Evolutionary conservation across 2,329 filamentous ascomycete species (phyloP).

Genomic region (Aspergillus udagawae): DNA sequence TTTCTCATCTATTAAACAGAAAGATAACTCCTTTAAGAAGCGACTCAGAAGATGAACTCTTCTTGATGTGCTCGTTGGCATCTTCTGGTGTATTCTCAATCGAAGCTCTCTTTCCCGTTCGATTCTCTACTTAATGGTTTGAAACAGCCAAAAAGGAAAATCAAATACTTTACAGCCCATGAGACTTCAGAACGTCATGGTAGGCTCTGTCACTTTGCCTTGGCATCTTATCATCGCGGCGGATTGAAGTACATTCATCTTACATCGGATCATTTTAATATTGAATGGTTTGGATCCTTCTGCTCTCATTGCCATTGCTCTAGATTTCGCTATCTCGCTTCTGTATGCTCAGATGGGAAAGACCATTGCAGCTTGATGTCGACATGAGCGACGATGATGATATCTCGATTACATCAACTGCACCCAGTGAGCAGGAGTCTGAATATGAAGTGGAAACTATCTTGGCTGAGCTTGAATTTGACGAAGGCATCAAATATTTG

Average conservation of each 20-base stretch:
- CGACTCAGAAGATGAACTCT: background rate
- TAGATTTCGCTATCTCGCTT: background rate
- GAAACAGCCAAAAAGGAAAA: background rate
- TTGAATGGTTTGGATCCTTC: background rate
- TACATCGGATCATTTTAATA: background rate
- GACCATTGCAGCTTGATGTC: conserved; percentile 11
- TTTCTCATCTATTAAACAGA: background rate
- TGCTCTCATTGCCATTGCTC: background rate
- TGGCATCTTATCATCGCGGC: background rate
- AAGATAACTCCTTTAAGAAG: background rate
- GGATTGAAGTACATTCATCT: background rate
- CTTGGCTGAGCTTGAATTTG: conserved; percentile 42
- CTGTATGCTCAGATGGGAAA: background rate
- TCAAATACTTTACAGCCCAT: background rate
- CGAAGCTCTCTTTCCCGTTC: background rate
- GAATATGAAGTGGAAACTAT: conserved; percentile 56
- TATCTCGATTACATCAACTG: conserved; percentile 57
- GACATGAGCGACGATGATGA: conserved; percentile 39
- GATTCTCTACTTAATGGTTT: background rate
- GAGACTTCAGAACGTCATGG: background rate
- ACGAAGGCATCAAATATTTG: conserved; percentile 49
- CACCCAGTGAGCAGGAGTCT: conserved; percentile 37
- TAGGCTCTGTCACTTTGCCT: background rate
- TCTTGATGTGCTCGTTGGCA: background rate
- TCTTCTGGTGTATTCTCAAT: background rate